Base-by-base conservation (phyloP, 164 flowering plant genomes). In the Vitis rupestris region DNA sequence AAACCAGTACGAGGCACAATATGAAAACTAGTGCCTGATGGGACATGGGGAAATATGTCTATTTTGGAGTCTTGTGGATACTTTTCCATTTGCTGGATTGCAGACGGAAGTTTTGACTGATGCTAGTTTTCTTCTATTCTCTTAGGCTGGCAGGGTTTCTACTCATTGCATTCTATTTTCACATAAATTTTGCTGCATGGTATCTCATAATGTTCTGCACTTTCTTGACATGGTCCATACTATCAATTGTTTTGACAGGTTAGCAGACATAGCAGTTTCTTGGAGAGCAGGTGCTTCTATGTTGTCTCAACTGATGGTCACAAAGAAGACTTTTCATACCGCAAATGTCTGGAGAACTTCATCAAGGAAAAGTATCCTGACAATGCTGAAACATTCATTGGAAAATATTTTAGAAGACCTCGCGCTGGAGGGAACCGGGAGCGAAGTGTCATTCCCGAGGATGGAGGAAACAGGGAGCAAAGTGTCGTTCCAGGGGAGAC, bases 251-350 rank as follows among this genome's bases (percentile, higher is more conserved):
- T 67, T n/a, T 76, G 65, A 72, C 91, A 96, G 99, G 79, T 96
- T 8, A 80, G 62, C 63, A 82, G 74, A 76, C 97, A 89, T 69
- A 59, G 66, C 59, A 80, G 56, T 31, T 86, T 83, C 81, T 85
- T 75, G 59, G 94, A 82, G 1, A 88, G 72, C 63, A 77, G 93
- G 74, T 96, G 99, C 81, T 86, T 93, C 57, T 89, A 81, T 56
- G 72, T 91, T 10, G 97, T 90, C 51, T 77, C 85, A 0, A 80
- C 80, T 5, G 84, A 88, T 78, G 94, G 90, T 1, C 61, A 44
- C 12, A 76, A 66, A 55, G 83, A 81, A 63, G 98, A 92, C 66
- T 94, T 94, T 64, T 94, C 97, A 0, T 86, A 87, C 61, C 78
- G 82, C 3, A 94, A 94, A 59, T 90, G 98, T 64, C 69, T 92